Conservation (phyloP, 176 grass and related monocot genomes). For the Oryza punctata region DNA sequence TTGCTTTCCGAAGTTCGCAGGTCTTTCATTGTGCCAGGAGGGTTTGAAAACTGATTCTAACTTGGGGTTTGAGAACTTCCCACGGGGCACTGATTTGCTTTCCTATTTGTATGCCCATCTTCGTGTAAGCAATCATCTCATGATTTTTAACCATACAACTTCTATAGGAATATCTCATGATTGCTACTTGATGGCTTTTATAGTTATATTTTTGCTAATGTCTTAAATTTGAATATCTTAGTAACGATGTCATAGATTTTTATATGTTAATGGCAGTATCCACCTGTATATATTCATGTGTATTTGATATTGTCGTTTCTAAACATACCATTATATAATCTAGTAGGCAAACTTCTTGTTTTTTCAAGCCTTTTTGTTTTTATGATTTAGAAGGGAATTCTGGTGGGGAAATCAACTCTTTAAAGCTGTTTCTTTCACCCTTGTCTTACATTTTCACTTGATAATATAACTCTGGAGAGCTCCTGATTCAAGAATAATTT, state of each 20-base stretch:
- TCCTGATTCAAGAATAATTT: neutral
- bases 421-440: neutral
- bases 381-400: conserved; percentile 12
- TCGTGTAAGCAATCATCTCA: conserved; percentile 78
- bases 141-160: conserved; percentile 25
- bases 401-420: neutral
- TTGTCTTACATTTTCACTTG: neutral
- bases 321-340: neutral
- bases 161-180: conserved; percentile 24
- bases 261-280: neutral
- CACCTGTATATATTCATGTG: neutral
- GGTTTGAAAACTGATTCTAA: conserved; percentile 74
- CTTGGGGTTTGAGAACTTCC: conserved; percentile 83
- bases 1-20: conserved; percentile 81
- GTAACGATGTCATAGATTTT: neutral
- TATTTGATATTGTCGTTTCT: neutral
- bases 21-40: conserved; percentile 73
- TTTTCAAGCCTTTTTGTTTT: neutral
- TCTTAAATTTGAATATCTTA: conserved; percentile 16
- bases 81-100: conserved; percentile 83
- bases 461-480: neutral
- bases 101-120: conserved; percentile 95
- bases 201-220: conserved; percentile 17
- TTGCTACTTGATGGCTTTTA: conserved; percentile 13
- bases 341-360: neutral